Base-by-base conservation (phyloP, 306 rosid genomes). In the Casuarina equisetifolia region DNA sequence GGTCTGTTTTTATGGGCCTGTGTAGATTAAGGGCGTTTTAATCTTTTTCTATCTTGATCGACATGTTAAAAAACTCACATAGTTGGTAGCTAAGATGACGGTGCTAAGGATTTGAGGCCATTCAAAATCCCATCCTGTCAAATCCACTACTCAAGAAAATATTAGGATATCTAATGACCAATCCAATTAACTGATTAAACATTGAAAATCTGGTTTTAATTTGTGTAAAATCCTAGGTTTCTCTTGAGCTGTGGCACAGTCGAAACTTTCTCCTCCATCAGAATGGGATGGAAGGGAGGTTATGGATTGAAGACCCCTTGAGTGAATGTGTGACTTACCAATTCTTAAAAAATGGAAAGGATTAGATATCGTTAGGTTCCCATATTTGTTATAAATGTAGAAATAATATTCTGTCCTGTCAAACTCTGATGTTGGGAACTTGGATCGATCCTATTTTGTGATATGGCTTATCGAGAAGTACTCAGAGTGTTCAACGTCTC, bases 21-120 rank as follows among this genome's bases (percentile, higher is more conserved):
- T 58, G 6, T 58, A 25, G 36, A 58, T 25, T 9, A 25, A 25
- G 32, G 71, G 42, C 20, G 17, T 39, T 40, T 40, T 49, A 12
- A 39, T 66, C 42, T 1, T 38, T 40, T 19, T 66, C 49, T 42
- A 3, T 5, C 50, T 66, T n/a, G n/a, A 66, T 40, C 9, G 6
- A 40, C 71, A 17, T 66, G 50, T 66, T 66, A 12, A 66, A 66
- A 15, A 17, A 49, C 71, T 64, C 42, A 66, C 42, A 40, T 66
- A 9, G 9, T 66, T 66, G 35, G 71, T 42, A 42, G 71, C 50
- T 16, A 66, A 66, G 11, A 43, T 43, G 36, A 10, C 13, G 5
- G 9, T 49, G 50, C 40, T 66, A 16, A 42, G 50, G 25, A 16
- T 19, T 66, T 17, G 35, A 42, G 36, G 16, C 25, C 1, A 66